Evolutionary conservation across 176 grass and related monocot species (phyloP), one percentile per base, ranked within the genome.

Genomic region (Tuctoria greenei): DNA sequence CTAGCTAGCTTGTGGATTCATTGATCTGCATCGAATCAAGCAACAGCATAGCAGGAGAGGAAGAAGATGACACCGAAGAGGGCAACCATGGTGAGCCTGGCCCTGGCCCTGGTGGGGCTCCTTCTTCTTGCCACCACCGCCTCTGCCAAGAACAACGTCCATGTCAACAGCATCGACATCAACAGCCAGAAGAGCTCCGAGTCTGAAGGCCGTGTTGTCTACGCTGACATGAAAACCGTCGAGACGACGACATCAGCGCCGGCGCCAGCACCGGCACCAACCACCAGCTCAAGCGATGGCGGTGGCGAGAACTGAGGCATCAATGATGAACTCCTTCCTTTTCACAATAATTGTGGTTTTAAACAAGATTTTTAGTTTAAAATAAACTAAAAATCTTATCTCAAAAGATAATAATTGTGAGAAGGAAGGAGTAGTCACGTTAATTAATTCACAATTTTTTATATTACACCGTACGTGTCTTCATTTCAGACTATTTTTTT

Each of bases 201-300:
- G 21, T 24, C 40, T 7, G 80, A 82, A 37, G 80, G 72, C 6
- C 80, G 80, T 1, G 71, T 83, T 5, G 63, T 83, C 13, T 83
- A 83, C 4, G 27, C 80, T 4, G 80, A 83, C 52, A 60, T 83
- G 80, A 83, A 21, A 62, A 4, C n/a, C 39, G 26, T 4, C 2
- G 5, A 46, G 10, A 11, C 0, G 5, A 1, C n/a, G 56, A 14
- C 47, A 50, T 60, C 69, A 15, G 60, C 13, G 14, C 20, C 66
- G 1, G 42, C 46, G 2, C 79, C 79, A 16, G 38, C 77, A n/a
- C 64, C 65, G 0, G 55, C 20, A 10, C 78, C 78, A 4, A 25
- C 55, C 0, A 28, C 42, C 2, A 61, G 16, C 26, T 24, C 39
- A 8, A 79, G 26, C 66, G 20, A 69, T 18, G 16, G 7, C 0